Evolutionary conservation across 2,329 filamentous ascomycete species (phyloP), one percentile per base, ranked within the genome.

Genomic region (Fusarium drepaniforme): DNA sequence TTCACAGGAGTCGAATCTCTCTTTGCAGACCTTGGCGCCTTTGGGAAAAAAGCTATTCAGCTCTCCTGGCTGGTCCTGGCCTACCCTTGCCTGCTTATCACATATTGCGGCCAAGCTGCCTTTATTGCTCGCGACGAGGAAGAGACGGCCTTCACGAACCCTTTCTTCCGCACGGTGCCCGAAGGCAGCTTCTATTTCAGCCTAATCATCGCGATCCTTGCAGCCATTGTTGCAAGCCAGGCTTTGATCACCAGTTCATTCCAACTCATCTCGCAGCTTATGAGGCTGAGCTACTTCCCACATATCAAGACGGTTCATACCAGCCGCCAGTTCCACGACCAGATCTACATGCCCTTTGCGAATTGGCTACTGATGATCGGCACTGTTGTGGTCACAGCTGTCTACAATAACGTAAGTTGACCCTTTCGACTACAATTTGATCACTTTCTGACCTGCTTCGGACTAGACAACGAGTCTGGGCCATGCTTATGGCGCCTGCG

Each of bases 1-100:
- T 95, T 96, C 77, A 95, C 93, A 3, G 93, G 92, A 21, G 92
- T 94, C n/a, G 93, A 95, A 80, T 93, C 93, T 1, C 85, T 96
- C 1, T 96, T 95, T 79, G 93, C 93, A 5, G 93, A 96, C 77
- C 85, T 96, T 8, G 93, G 93, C 38, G 93, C 93, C 25, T 96
- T 96, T 81, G 90, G 89, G 81, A 87, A 89, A 76, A 85, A 88
- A 49, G 93, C 93, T 1, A 91, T 96, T 62, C 93, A 94, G 79
- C 85, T 95, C 18, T 92, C 89, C 51, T 96, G 93, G 93, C 84
- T 95, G 5, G 85, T 86, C 62, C 91, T 91, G 75, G 88, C 89
- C 3, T 93, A 91, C 71, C 94, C 94, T 0, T 94, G 92, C 77
- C 85, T 88, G 59, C 80, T 93, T 2, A 80, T 93, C 15, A 89